phyloP scores from a whole-genome alignment of 345 rosid species.

The Camelina neglecta region DNA sequence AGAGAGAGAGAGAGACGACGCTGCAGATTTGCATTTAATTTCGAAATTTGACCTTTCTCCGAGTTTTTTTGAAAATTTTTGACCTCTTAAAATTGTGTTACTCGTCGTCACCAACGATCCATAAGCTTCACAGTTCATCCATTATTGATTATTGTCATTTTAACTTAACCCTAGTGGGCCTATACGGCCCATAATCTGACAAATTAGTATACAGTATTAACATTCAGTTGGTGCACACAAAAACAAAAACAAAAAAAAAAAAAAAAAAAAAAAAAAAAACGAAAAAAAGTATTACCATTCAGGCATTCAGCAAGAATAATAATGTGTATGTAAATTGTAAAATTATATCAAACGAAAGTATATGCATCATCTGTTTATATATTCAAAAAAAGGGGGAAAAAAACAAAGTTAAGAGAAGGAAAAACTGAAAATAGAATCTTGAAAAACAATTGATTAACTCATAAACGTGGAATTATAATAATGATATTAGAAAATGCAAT shows the following conservation, averaged over 20 bases:
- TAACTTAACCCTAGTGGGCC: background rate
- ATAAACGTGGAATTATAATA: background rate
- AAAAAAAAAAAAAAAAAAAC: too few relatives aligned
- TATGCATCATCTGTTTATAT: background rate
- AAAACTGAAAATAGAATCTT: too few relatives aligned
- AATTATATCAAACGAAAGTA: background rate
- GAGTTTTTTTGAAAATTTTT: background rate
- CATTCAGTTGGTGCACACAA: too few relatives aligned
- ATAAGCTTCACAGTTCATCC: too few relatives aligned
- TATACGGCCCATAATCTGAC: background rate
- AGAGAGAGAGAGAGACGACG: slow-evolving; percentile 23
- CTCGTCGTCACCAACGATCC: too few relatives aligned
- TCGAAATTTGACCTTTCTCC: slow-evolving; percentile 21
- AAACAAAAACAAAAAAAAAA: too few relatives aligned
- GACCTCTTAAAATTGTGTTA: background rate
- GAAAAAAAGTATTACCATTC: too few relatives aligned
- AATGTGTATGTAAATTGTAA: too few relatives aligned
- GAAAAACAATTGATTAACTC: background rate
- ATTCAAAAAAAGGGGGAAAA: background rate
- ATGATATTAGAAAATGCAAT: background rate
- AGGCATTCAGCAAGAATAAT: background rate
- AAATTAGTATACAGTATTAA: too few relatives aligned
- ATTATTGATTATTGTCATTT: background rate
- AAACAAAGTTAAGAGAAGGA: background rate
- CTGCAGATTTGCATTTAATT: slow-evolving; percentile 28